Conservation (phyloP, 306 rosid species). For the Alnus rubra region DNA sequence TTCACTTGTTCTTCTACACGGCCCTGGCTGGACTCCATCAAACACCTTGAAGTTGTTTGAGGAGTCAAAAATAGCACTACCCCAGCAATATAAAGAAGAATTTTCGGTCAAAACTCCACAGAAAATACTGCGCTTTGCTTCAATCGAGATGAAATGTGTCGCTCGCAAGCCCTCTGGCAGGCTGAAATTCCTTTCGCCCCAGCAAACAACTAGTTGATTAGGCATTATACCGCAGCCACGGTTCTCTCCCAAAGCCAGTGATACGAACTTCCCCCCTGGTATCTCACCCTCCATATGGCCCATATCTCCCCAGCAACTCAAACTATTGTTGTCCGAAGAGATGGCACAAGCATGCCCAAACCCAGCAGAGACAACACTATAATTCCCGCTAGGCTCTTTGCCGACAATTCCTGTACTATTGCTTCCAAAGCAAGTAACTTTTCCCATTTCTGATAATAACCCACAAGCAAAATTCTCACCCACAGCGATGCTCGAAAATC, state of each 20-base stretch:
- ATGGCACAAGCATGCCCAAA: slow-evolving; percentile 68
- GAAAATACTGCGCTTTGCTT: slow-evolving; percentile 59
- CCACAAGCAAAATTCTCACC: slow-evolving; percentile 76
- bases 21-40: slow-evolving; percentile 65
- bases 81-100: slow-evolving; percentile 78
- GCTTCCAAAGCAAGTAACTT: slow-evolving; percentile 46
- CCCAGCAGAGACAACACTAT: slow-evolving; percentile 50
- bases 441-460: slow-evolving; percentile 28
- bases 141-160: slow-evolving; percentile 46
- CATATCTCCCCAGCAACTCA: slow-evolving; percentile 77
- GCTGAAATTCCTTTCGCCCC: slow-evolving; percentile 67
- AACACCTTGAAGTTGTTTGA: slow-evolving; percentile 44
- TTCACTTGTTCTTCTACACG: slow-evolving; percentile 43
- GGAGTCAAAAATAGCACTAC: slow-evolving; percentile 33
- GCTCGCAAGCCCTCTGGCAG: slow-evolving; percentile 45
- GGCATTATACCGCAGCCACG: slow-evolving; percentile 60
- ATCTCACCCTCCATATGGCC: slow-evolving; percentile 39
- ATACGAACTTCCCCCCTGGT: slow-evolving; percentile 48
- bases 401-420: slow-evolving; percentile 18
- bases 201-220: slow-evolving; percentile 50
- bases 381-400: slow-evolving; percentile 26
- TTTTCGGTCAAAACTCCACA: slow-evolving; percentile 51
- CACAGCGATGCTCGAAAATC: slow-evolving; percentile 53
- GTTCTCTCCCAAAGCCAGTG: slow-evolving; percentile 74
- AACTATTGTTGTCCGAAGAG: slow-evolving; percentile 18